These are phyloP conservation scores for Immersiporthe knoxdaviesiana DNA, from an alignment of 2,329 filamentous ascomycete genomes.

Conservation along the genomic window DNA sequence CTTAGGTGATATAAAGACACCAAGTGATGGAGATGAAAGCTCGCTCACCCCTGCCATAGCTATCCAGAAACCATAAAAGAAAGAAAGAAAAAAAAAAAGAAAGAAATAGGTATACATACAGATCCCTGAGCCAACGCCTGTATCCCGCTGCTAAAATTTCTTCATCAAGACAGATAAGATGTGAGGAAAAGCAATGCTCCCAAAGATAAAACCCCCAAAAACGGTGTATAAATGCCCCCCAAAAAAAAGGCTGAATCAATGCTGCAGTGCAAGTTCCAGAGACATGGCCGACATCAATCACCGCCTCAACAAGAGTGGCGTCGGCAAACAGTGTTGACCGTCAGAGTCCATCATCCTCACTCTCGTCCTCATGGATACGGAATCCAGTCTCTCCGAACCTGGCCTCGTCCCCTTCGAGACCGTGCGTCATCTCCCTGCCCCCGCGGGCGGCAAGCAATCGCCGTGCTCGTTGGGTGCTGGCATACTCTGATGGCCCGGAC, in stretches of 20 bases:
- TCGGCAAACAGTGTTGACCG: not conserved
- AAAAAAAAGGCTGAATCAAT: not conserved
- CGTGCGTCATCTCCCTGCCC: constrained; percentile 25
- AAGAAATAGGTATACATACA: constrained; percentile 14
- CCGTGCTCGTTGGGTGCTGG: constrained; percentile 53
- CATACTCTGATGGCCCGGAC: constrained; percentile 60
- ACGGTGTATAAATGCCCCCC: not conserved
- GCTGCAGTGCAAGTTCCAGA: not conserved
- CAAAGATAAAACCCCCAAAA: not conserved
- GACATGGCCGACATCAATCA: not conserved
- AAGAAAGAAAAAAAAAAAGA: not conserved
- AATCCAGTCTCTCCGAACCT: constrained; percentile 20
- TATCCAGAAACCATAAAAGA: constrained; percentile 1
- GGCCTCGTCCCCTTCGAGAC: constrained; percentile 26
- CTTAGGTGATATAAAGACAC: not conserved
- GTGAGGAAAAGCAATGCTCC: constrained; percentile 20
- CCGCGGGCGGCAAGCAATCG: constrained; percentile 31
- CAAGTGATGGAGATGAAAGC: constrained; percentile 25
- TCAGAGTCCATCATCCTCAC: constrained; percentile 12
- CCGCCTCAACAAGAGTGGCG: not conserved
- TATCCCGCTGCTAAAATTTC: not conserved
- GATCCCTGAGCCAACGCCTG: constrained; percentile 11
- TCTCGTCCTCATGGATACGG: constrained; percentile 27
- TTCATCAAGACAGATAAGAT: not conserved
- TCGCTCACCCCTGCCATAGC: not conserved